A percentile compares a stretch with the other conserved stretches of the same genome.
These are phyloP conservation scores for Prunus mongolica DNA, from an alignment of 306 rosid genomes.

Conservation along the genomic window DNA sequence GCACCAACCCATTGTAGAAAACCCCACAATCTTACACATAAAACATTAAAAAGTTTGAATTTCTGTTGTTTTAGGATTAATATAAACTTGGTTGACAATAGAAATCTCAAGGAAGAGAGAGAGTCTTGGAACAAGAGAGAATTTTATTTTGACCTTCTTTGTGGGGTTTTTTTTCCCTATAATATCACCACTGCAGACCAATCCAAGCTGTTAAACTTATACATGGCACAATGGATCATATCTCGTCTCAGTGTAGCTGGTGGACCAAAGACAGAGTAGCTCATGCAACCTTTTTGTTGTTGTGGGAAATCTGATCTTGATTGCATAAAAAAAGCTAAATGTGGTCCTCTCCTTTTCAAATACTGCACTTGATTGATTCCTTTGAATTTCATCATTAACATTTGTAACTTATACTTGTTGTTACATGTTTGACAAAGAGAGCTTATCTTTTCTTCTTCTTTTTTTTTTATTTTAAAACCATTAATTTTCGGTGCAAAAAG, in stretches of 20 bases:
- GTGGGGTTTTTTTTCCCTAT: not conserved
- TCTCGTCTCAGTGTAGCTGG: not conserved
- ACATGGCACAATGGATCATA: not conserved
- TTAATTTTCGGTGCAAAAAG: too few species aligned
- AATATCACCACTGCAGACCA: not conserved
- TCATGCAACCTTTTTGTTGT: slow-evolving; percentile 26
- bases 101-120: not conserved
- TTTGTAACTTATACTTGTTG: slow-evolving; percentile 15
- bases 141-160: not conserved
- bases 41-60: not conserved
- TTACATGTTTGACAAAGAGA: slow-evolving; percentile 7
- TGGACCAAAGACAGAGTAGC: slow-evolving; percentile 24
- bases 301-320: slow-evolving; percentile 27
- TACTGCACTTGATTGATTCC: slow-evolving; percentile 18
- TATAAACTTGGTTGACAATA: not conserved
- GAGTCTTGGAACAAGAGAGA: not conserved
- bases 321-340: slow-evolving; percentile 21
- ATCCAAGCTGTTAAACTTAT: slow-evolving; percentile 11
- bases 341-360: slow-evolving; percentile 33
- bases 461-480: not conserved
- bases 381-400: slow-evolving; percentile 21
- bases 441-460: not conserved
- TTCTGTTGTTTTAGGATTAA: not conserved
- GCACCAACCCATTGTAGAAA: slow-evolving; percentile 22
- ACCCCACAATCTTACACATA: not conserved